Conservation (phyloP, 768 basidiomycete species). For the Kwoniella pini region DNA sequence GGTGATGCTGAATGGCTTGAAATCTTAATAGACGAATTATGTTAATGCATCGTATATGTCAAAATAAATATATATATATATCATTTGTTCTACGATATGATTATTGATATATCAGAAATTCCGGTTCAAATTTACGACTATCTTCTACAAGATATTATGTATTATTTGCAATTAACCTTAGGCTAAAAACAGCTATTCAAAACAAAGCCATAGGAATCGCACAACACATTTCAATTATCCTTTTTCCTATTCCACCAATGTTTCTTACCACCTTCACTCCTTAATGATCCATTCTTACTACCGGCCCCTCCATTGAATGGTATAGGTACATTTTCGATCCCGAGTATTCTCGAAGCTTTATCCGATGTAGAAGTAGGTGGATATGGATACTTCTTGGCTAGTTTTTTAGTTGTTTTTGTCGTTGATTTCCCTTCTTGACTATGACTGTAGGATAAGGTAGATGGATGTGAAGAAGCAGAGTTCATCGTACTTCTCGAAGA, state of each 20-base stretch:
- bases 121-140: too few relatives aligned
- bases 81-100: too few relatives aligned
- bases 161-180: too few relatives aligned
- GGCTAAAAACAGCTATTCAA: too few relatives aligned
- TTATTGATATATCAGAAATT: too few relatives aligned
- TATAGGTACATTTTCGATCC: not conserved
- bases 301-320: not conserved
- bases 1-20: too few relatives aligned
- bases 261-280: conserved; percentile 1
- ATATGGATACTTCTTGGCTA: conserved; percentile 3
- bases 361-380: not conserved
- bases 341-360: not conserved
- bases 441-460: not conserved
- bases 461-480: not conserved
- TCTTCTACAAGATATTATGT: too few relatives aligned
- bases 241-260: conserved; percentile 21
- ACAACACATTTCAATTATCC: not conserved
- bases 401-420: not conserved
- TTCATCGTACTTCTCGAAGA: conserved; percentile 8
- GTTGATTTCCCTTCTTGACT: not conserved
- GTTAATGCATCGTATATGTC: too few relatives aligned
- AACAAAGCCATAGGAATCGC: too few relatives aligned
- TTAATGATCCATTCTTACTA: conserved; percentile 2
- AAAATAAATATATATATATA: too few relatives aligned
- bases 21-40: too few relatives aligned